Evolutionary conservation across 345 rosid genomes (phyloP).

Genomic region (Corymbia maculata): DNA sequence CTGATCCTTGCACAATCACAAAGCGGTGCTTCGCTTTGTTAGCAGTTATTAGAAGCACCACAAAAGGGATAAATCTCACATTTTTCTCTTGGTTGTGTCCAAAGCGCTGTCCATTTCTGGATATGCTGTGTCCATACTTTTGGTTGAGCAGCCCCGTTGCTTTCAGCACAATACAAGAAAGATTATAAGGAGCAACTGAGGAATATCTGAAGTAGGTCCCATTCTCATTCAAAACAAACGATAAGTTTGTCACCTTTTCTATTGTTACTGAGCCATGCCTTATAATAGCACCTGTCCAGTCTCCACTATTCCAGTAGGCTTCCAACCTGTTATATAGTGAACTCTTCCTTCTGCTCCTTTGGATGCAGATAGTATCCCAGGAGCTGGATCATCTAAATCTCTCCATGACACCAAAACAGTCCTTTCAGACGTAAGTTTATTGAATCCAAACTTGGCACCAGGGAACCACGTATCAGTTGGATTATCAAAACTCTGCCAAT

Average conservation of each 20-base stretch:
- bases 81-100: constrained; percentile 5
- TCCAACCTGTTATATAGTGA: not conserved
- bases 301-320: not conserved
- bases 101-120: constrained; percentile 9
- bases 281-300: not conserved
- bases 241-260: not conserved
- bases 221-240: not conserved
- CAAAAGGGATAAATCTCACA: constrained; percentile 13
- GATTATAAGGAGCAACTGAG: not conserved
- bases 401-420: not conserved
- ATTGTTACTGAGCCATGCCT: not conserved
- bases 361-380: not conserved
- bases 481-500: not conserved
- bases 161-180: not conserved
- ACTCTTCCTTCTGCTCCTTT: not conserved
- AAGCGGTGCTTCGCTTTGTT: not conserved
- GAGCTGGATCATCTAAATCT: not conserved
- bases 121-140: not conserved
- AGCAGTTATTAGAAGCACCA: constrained; percentile 15
- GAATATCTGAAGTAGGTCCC: not conserved
- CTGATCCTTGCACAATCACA: not conserved
- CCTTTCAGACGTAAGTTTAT: not conserved
- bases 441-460: not conserved
- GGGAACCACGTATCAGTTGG: not conserved
- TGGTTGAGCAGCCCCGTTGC: constrained; percentile 4